Conservation (phyloP, 495 filamentous ascomycete genomes). For the Usnea hakonensis region DNA sequence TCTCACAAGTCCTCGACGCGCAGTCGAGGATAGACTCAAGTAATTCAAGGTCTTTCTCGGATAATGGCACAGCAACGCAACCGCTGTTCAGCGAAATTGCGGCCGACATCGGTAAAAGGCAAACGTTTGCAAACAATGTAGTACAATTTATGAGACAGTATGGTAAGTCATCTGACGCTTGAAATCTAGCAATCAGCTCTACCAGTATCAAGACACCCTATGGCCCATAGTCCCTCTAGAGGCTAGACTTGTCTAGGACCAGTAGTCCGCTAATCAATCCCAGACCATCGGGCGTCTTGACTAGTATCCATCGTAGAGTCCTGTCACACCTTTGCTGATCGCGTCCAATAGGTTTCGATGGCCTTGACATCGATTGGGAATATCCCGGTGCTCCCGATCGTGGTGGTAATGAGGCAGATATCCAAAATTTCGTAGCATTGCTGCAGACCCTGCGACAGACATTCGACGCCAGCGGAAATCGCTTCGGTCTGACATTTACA, state of each 20-base stretch:
- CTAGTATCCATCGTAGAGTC: not conserved
- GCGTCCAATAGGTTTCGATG: not conserved
- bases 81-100: not conserved
- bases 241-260: too few species aligned
- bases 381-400: conserved; percentile 43
- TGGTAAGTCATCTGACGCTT: not conserved
- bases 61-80: not conserved
- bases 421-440: conserved; percentile 34
- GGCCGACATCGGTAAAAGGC: not conserved
- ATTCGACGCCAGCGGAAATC: conserved; percentile 8
- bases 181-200: not conserved
- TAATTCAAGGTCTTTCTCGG: not conserved
- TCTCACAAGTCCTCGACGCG: not conserved
- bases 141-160: not conserved
- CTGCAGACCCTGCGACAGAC: conserved; percentile 28
- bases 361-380: conserved; percentile 27
- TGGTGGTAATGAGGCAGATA: conserved; percentile 35
- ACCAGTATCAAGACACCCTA: too few species aligned
- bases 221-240: too few species aligned
- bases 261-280: too few species aligned
- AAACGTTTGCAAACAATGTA: not conserved
- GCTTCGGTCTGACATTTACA: conserved; percentile 34
- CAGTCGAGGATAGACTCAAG: not conserved
- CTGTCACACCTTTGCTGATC: not conserved
- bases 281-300: too few species aligned